phyloP scores from a whole-genome alignment of 768 basidiomycete species.

The Suillus discolor region DNA sequence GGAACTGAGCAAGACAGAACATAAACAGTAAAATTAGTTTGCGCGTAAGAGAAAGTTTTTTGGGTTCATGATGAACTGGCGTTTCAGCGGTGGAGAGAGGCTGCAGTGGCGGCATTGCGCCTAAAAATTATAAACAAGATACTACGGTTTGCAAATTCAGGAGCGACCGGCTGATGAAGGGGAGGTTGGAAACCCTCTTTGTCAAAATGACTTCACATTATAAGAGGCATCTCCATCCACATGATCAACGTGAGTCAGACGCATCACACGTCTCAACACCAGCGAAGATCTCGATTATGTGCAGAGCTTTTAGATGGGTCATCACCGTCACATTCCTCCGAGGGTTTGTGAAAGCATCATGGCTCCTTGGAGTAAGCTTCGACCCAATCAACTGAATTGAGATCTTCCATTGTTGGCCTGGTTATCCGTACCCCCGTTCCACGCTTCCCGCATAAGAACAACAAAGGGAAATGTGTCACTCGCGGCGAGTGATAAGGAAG shows the following conservation, averaged over 20 bases:
- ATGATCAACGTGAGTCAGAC: neutral
- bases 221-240: neutral
- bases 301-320: neutral
- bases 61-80: slow-evolving; percentile 7
- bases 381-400: neutral
- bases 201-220: neutral
- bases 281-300: neutral
- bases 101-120: slow-evolving; percentile 16
- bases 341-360: neutral
- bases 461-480: neutral
- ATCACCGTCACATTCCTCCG: neutral
- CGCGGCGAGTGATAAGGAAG: neutral
- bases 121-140: neutral
- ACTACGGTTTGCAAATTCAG: neutral
- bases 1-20: slow-evolving; percentile 44
- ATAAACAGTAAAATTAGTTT: slow-evolving; percentile 35
- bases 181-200: neutral
- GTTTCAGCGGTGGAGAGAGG: slow-evolving; percentile 5
- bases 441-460: neutral
- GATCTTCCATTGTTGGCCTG: neutral
- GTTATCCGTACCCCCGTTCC: neutral
- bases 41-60: slow-evolving; percentile 23
- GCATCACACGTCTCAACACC: neutral
- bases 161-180: neutral
- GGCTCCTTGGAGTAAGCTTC: neutral